phyloP scores from a whole-genome alignment of 2,329 filamentous ascomycete genomes.

The Aspergillus clavatus region DNA sequence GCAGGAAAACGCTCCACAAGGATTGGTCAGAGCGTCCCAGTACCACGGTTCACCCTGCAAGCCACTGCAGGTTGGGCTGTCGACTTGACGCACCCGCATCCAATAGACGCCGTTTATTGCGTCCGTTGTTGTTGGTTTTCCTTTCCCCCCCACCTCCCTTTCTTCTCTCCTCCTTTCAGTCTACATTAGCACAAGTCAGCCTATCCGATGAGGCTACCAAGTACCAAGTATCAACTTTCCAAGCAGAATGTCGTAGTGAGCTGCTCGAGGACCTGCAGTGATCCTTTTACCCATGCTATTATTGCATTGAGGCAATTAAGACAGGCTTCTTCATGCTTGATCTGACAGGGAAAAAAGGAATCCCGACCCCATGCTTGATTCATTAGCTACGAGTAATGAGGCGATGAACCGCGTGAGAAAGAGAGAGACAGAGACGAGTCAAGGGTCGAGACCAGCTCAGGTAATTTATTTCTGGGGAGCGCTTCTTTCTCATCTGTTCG shows the following conservation, averaged over 20 bases:
- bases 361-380: too few relatives aligned
- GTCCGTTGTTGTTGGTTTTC: constrained; percentile 17
- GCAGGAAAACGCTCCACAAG: constrained; percentile 11
- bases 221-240: not conserved
- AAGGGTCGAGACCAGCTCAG: too few relatives aligned
- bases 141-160: too few relatives aligned
- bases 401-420: too few relatives aligned
- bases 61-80: constrained; percentile 18
- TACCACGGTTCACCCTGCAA: constrained; percentile 18
- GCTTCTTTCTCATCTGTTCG: too few relatives aligned
- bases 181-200: not conserved
- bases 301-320: not conserved
- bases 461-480: too few relatives aligned
- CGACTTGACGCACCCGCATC: constrained; percentile 14
- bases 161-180: constrained; percentile 4
- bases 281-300: constrained; percentile 1
- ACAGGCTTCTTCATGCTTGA: constrained; percentile 2
- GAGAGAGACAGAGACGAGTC: too few relatives aligned
- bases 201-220: not conserved
- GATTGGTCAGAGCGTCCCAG: constrained; percentile 20
- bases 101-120: constrained; percentile 12
- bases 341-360: too few relatives aligned
- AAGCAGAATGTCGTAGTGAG: not conserved
- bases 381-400: too few relatives aligned
- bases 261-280: constrained; percentile 1